These are phyloP conservation scores for Dothiorella sarmentorum DNA, from an alignment of 2,329 filamentous ascomycete species.

Conservation along the genomic window DNA sequence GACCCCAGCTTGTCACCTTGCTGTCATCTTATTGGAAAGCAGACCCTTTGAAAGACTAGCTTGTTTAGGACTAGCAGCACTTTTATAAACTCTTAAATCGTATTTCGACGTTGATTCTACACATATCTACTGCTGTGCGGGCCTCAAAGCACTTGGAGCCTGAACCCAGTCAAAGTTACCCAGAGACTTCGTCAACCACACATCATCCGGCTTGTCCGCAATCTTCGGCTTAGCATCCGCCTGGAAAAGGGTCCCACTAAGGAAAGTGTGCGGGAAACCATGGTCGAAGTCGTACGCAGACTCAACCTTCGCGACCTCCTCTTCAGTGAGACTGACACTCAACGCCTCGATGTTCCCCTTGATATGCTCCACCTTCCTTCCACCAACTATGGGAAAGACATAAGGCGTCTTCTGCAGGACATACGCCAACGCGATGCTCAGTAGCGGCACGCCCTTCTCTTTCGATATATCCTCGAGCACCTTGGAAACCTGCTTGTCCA, in stretches of 20 bases:
- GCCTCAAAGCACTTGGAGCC: constrained; percentile 4
- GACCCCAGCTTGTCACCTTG: too few relatives aligned
- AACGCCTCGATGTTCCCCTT: constrained; percentile 68
- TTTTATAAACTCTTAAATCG: too few relatives aligned
- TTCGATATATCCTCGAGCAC: constrained; percentile 62
- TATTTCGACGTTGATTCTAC: background rate
- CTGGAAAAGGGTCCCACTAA: constrained; percentile 29
- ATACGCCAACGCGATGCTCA: constrained; percentile 66
- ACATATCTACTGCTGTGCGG: too few relatives aligned
- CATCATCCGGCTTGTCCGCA: constrained; percentile 12
- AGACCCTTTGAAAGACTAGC: too few relatives aligned
- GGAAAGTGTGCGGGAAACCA: constrained; percentile 64
- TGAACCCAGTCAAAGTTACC: constrained; percentile 18
- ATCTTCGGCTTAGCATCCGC: background rate
- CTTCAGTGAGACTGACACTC: constrained; percentile 53
- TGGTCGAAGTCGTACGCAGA: constrained; percentile 58
- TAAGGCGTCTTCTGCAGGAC: constrained; percentile 69
- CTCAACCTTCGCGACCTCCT: constrained; percentile 67
- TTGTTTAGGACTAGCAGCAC: too few relatives aligned
- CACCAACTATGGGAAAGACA: constrained; percentile 71
- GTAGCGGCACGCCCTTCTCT: constrained; percentile 43
- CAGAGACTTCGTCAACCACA: constrained; percentile 6
- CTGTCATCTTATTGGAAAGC: too few relatives aligned
- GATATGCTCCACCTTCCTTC: constrained; percentile 66
- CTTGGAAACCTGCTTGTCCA: constrained; percentile 51